Base-by-base conservation (phyloP, 2,329 filamentous ascomycete genomes). In the Fusarium sp. region DNA sequence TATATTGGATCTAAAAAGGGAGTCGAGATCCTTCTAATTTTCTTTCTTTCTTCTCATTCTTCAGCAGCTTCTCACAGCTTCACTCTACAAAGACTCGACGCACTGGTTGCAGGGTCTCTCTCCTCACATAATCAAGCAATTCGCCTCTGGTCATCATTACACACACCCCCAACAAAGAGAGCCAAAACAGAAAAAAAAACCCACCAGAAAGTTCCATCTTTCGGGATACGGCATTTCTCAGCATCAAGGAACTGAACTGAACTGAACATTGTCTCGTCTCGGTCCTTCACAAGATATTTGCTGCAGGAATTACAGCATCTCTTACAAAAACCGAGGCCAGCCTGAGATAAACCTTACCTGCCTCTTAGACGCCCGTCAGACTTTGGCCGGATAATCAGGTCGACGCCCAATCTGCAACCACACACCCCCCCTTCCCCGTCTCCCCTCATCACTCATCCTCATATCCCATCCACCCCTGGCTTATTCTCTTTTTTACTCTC, bases 141-240 rank as follows among this genome's bases (percentile, higher is more conserved):
- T 33, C 35, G 22, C 17, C 22, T 59, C 56, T 25, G 54, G 45
- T 50, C n/a, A 17, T 40, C 45, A 35, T 30, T 38, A 47, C 63
- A 45, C 45, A 20, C 38, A 57, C 57, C 30, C 56, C 43, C 22
- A 9, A 27, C 14, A 22, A 47, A 47, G 14, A 47, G 22, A 47
- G 7, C 20, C 37, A 22, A 43, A 20, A 43, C 38, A 12, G 4
- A 22, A 14, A 9, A 22, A 47, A 47, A 47, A 45, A 12, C 7
- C 27, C 67, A 52, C 56, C 52, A 69, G 60, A 69, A 65, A 69
- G 37, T 65, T 65, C 59, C 45, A 69, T 54, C 32, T 64, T 20
- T 65, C 50, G 32, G 43, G 45, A 65, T 33, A 59, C 54, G 60
- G 25, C 68, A 69, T 72, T 72, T 72, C 56, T 69, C 70, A 62